phyloP scores from a whole-genome alignment of 257 asterid genomes.

The Ocimum tenuiflorum region DNA sequence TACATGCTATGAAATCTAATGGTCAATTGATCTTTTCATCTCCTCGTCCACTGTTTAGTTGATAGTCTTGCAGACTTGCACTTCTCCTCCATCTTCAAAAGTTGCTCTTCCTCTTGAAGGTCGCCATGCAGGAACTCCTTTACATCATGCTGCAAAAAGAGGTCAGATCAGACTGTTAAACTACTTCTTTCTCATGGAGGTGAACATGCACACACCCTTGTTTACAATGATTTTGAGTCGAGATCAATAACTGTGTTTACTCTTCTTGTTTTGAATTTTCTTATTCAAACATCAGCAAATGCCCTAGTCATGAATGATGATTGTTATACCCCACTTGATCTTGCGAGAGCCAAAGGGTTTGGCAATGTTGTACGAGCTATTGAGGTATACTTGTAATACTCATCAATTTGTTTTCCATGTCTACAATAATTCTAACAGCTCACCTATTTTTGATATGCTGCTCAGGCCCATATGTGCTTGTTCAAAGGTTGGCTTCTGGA shows the following conservation, averaged over 20 bases:
- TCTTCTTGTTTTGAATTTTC: constrained; percentile 3
- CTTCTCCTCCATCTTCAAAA: constrained; percentile 1
- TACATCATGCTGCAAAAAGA: constrained; percentile 98
- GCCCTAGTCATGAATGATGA: constrained; percentile 81
- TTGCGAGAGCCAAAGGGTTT: constrained; percentile 81
- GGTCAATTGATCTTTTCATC: not conserved
- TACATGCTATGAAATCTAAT: not conserved
- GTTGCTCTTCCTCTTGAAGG: constrained; percentile 39
- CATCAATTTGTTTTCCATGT: not conserved
- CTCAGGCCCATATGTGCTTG: constrained; percentile 69
- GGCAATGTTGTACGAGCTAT: constrained; percentile 80
- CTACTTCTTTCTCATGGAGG: constrained; percentile 91
- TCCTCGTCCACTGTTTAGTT: not conserved
- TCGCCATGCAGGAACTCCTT: constrained; percentile 92
- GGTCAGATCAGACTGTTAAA: constrained; percentile 86
- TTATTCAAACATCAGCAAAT: constrained; percentile 53
- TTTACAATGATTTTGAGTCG: no score
- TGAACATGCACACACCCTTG: constrained; percentile 12
- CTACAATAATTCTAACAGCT: not conserved
- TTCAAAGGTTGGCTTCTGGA: constrained; percentile 89
- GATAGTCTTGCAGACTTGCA: not conserved
- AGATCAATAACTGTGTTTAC: not conserved
- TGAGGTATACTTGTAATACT: constrained; percentile 49
- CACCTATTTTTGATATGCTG: constrained; percentile 20
- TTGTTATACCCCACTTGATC: constrained; percentile 88